Percentiles rank a stretch among this genome's conserved stretches.
Conservation (phyloP, 768 basidiomycete genomes). For the Tricholoma hemisulphureum region DNA sequence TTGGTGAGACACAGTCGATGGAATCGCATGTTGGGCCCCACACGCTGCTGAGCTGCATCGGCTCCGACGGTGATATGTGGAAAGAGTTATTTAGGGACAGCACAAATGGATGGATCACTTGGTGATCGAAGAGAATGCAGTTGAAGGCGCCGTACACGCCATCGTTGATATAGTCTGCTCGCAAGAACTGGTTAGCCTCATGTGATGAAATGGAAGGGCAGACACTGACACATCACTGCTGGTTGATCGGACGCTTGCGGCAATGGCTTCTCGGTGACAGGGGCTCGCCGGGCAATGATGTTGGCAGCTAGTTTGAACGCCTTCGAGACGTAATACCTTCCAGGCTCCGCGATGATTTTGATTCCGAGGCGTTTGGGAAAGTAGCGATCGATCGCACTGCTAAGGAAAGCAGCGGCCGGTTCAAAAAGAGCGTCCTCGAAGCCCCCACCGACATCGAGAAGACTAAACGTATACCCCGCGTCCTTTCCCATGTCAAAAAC, state of each 20-base stretch:
- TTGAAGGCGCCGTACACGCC: constrained; percentile 98
- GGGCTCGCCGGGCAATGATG: constrained; percentile 85
- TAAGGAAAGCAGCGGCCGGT: constrained; percentile 68
- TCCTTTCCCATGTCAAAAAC: constrained; percentile 87
- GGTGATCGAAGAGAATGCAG: constrained; percentile 97
- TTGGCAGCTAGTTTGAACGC: constrained; percentile 92
- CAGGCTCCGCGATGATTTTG: constrained; percentile 92
- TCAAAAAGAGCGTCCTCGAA: constrained; percentile 91
- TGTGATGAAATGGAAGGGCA: neutral
- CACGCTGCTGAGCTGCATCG: constrained; percentile 61
- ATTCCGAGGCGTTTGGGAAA: constrained; percentile 75
- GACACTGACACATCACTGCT: constrained; percentile 83
- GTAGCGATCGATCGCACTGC: constrained; percentile 65
- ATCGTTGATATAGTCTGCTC: constrained; percentile 96
- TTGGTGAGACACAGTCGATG: constrained; percentile 85
- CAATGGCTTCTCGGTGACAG: constrained; percentile 35
- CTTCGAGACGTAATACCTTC: constrained; percentile 87
- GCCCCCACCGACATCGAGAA: constrained; percentile 95
- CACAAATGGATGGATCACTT: constrained; percentile 81
- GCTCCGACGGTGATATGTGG: constrained; percentile 46
- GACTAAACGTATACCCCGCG: constrained; percentile 75
- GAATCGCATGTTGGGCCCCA: constrained; percentile 99
- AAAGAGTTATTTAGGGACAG: constrained; percentile 69
- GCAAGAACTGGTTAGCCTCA: constrained; percentile 10
- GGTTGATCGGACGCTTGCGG: constrained; percentile 40